These are phyloP conservation scores for Henningerozyma blattae DNA, from an alignment of 805 yeast genomes.

Conservation along the genomic window DNA sequence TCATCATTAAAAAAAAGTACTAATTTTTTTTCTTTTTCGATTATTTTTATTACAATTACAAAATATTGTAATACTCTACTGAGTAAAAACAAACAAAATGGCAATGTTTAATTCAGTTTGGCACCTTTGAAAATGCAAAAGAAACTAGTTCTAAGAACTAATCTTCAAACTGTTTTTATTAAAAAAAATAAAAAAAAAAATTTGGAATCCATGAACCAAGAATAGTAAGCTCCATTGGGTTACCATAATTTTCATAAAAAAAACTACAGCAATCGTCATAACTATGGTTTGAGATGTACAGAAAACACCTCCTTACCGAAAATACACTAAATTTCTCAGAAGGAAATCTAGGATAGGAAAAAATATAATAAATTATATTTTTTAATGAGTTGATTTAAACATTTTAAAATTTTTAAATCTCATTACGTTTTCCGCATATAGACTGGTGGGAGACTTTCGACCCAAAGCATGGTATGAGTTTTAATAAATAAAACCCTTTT, in stretches of 20 bases:
- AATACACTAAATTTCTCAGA: conserved; percentile 9
- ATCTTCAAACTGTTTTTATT: conserved; percentile 18
- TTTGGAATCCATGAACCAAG: conserved; percentile 56
- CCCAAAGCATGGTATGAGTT: conserved; percentile 48
- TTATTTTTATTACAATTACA: too few species aligned
- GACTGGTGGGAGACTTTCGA: conserved; percentile 74
- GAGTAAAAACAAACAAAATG: conserved; percentile 1
- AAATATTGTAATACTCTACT: conserved; percentile 1
- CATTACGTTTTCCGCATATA: conserved; percentile 51
- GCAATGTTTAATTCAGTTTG: conserved; percentile 33
- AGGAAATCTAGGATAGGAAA: conserved; percentile 12
- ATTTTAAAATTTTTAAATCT: conserved; percentile 28
- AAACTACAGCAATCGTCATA: conserved; percentile 47
- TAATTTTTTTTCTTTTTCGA: too few species aligned
- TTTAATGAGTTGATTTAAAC: conserved; percentile 28
- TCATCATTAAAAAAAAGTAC: conserved; percentile 42
- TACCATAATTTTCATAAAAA: conserved; percentile 25
- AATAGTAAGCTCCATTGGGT: conserved; percentile 81
- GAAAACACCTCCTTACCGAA: conserved; percentile 51
- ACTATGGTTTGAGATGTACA: conserved; percentile 53
- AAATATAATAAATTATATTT: background rate
- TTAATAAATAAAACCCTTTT: conserved; percentile 25
- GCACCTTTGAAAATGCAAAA: conserved; percentile 58
- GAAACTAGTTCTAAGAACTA: conserved; percentile 12
- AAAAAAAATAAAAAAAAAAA: conserved; percentile 11